Evolutionary conservation across 2,329 filamentous ascomycete genomes (phyloP).

Genomic region (Aureobasidium zeae): DNA sequence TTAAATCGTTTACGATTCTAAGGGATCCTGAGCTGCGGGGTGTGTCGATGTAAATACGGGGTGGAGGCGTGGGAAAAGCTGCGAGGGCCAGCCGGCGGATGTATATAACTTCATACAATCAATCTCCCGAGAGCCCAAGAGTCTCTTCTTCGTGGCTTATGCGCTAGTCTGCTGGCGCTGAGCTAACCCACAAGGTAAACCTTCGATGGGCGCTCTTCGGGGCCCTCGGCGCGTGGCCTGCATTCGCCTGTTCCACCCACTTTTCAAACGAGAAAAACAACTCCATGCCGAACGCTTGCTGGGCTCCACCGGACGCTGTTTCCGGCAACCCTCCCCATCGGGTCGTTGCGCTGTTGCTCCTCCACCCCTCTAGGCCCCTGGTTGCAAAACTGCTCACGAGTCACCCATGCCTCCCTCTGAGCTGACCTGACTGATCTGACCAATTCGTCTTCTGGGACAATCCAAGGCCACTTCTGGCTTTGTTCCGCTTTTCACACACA

Average conservation of each 20-base stretch:
- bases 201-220: neutral
- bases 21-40: neutral
- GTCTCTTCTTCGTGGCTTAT: slow-evolving; percentile 11
- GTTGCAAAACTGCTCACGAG: slow-evolving; percentile 2
- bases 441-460: slow-evolving; percentile 1
- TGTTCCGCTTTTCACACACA: neutral
- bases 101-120: neutral
- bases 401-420: slow-evolving; percentile 1
- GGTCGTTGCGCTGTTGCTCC: neutral
- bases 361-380: neutral
- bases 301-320: slow-evolving; percentile 5
- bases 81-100: slow-evolving; percentile 10
- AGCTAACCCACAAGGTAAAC: slow-evolving; percentile 12
- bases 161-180: slow-evolving; percentile 10
- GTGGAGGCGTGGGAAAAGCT: slow-evolving; percentile 9
- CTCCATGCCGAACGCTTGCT: slow-evolving; percentile 3
- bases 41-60: slow-evolving; percentile 1
- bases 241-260: slow-evolving; percentile 1
- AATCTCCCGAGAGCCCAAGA: slow-evolving; percentile 12
- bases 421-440: slow-evolving; percentile 1
- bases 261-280: slow-evolving; percentile 10
- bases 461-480: slow-evolving; percentile 4
- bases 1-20: no score
- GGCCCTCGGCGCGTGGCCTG: neutral
- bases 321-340: slow-evolving; percentile 3